Base-by-base conservation (phyloP, 441 rosid species). In the Gossypium trilobum region DNA sequence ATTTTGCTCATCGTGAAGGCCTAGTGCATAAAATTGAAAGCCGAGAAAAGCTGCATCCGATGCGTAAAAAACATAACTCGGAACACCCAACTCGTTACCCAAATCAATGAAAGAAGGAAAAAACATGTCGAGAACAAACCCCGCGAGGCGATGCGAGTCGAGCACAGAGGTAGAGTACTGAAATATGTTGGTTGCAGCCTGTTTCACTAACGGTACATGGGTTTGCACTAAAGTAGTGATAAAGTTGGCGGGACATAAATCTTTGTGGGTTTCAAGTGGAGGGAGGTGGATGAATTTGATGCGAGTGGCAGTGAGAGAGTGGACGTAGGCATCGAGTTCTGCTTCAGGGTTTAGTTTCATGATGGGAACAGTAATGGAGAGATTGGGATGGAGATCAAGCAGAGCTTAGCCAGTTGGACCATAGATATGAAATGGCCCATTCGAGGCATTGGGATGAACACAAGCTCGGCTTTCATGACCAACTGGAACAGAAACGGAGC, bases 381-480 rank as follows among this genome's bases (percentile, higher is more conserved):
- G 74, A 11, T 80, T 54, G 31, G 81, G 75, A 13, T 85, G 73
- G 13, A 79, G 82, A 58, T 74, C 70, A 6, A 85, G 76, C 3
- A 79, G 25, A 78, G 78, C 82, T 84, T 87, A 1, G 91, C 87
- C 0, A 80, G 9, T 78, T 86, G 87, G 16, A 81, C 68, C 2
- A 70, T 13, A 4, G 92, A 81, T 9, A 57, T 63, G 55, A 87
- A 78, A 55, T 89, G 92, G 77, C 92, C 95, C 1, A 71, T 78
- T 13, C 74, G 85, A 0, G 85, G 85, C 1, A 27, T 27, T 27
- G 31, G 31, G 31, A 27, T 27, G 31, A 27, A 27, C 5, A 27
- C 31, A 27, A 89, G 85, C 74, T 86, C 85, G 5, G 78, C 44
- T 55, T 80, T 77, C 81, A 77, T 78, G 77, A 70, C 67, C 54